phyloP scores from a whole-genome alignment of 345 rosid genomes.

The Citrus trifoliata region DNA sequence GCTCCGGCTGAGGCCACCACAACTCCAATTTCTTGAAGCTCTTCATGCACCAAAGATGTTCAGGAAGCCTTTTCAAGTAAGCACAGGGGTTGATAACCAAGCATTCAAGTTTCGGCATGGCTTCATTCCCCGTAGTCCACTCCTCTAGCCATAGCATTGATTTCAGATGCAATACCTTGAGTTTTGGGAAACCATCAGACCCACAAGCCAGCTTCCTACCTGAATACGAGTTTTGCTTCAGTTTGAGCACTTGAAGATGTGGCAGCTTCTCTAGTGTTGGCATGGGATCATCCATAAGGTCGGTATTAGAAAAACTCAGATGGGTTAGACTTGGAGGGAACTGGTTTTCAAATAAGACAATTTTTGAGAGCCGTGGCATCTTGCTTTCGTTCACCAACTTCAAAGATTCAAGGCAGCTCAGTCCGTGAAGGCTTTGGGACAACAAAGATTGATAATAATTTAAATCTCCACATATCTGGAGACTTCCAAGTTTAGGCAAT shows the following conservation, averaged over 20 bases:
- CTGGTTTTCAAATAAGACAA: too few species aligned
- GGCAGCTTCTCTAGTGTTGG: background rate
- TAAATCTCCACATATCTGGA: background rate
- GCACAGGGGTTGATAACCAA: background rate
- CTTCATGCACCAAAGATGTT: background rate
- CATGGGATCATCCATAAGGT: background rate
- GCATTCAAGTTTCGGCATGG: background rate
- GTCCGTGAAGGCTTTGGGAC: too few species aligned
- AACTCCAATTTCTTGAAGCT: background rate
- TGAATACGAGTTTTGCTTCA: background rate
- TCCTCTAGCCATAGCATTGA: conserved; percentile 3
- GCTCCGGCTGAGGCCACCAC: background rate
- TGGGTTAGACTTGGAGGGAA: too few species aligned
- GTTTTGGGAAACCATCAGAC: background rate
- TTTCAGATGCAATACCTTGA: conserved; percentile 3
- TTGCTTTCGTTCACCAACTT: too few species aligned
- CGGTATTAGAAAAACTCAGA: too few species aligned
- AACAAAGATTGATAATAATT: too few species aligned
- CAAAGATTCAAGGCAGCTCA: too few species aligned
- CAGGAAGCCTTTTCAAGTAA: background rate
- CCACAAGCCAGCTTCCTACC: background rate
- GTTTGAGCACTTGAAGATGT: background rate
- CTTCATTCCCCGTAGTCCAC: background rate
- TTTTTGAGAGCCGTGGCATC: too few species aligned
- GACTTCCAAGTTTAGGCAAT: background rate